phyloP scores from a whole-genome alignment of 805 yeast genomes.

The Blastobotrys parvus region DNA sequence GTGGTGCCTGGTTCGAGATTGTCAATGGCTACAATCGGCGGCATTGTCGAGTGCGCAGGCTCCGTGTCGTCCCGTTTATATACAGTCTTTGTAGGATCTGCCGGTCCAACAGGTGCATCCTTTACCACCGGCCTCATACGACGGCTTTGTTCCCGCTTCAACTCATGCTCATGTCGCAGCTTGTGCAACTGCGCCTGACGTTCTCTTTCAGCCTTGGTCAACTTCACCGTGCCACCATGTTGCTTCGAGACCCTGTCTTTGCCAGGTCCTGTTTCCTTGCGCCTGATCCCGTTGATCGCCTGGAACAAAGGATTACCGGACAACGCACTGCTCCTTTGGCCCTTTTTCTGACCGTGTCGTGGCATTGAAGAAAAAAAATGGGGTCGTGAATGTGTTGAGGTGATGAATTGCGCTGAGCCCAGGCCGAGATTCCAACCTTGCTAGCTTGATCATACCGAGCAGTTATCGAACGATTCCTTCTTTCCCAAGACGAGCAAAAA shows the following conservation, averaged over 20 bases:
- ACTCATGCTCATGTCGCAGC: background rate
- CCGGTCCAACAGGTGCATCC: background rate
- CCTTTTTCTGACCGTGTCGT: no score
- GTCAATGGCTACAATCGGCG: conserved; percentile 22
- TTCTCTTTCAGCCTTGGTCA: conserved; percentile 10
- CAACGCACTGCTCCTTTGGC: background rate
- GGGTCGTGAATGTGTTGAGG: no score
- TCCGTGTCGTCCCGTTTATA: no score
- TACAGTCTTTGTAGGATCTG: background rate
- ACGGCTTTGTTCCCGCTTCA: conserved; percentile 1
- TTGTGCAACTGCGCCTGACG: conserved; percentile 3
- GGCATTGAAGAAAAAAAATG: no score
- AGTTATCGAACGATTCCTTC: no score
- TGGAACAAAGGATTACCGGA: conserved; percentile 1
- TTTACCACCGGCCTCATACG: background rate
- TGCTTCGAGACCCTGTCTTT: background rate
- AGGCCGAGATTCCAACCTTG: no score
- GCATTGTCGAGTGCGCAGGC: conserved; percentile 16
- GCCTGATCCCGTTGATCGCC: conserved; percentile 4
- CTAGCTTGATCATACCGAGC: no score
- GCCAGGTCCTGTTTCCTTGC: background rate
- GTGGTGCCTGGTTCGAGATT: conserved; percentile 29
- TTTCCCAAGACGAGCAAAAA: no score
- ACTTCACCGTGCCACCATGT: background rate
- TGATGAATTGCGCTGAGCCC: no score